Conservation (phyloP, 371 early-diverging fungal species). For the Fennellomyces sp. region DNA sequence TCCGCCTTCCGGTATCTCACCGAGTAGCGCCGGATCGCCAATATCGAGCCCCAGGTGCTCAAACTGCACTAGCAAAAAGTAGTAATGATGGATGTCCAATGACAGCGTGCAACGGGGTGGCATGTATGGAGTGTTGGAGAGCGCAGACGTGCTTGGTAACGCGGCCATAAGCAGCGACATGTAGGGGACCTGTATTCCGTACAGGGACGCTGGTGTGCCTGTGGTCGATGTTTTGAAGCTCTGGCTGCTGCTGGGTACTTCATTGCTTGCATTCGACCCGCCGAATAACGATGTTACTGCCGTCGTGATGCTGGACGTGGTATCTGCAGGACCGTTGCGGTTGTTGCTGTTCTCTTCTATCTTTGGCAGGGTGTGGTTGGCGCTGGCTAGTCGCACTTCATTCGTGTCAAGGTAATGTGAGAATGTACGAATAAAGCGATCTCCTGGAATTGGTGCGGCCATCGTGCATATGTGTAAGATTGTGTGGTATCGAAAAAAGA, state of each 20-base stretch:
- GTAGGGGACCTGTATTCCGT: constrained; percentile 36
- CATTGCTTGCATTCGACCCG: constrained; percentile 19
- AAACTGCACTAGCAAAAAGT: constrained; percentile 63
- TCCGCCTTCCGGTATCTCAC: constrained; percentile 28
- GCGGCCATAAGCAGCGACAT: constrained; percentile 50
- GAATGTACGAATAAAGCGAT: constrained; percentile 60
- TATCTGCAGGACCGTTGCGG: constrained; percentile 14
- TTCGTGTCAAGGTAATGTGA: constrained; percentile 63
- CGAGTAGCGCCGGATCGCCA: constrained; percentile 40
- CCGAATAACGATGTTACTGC: constrained; percentile 22
- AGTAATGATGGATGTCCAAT: constrained; percentile 62
- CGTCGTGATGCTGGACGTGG: constrained; percentile 16
- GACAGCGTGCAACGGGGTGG: constrained; percentile 46
- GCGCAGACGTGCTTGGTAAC: constrained; percentile 33
- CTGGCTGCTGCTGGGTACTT: constrained; percentile 15
- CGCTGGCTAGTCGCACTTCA: constrained; percentile 31
- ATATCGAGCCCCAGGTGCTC: constrained; percentile 62
- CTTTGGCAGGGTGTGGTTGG: constrained; percentile 9
- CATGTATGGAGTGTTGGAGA: constrained; percentile 40
- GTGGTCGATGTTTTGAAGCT: constrained; percentile 5
- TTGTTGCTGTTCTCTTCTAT: constrained; percentile 14
- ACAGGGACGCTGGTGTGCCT: constrained; percentile 26
- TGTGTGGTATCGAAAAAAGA: neutral
- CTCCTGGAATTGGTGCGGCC: constrained; percentile 48
- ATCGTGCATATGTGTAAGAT: constrained; percentile 20